Evolutionary conservation across 139 green algal genomes (phyloP), one percentile per base, ranked within the genome.

Genomic region (Pleodorina starrii): DNA sequence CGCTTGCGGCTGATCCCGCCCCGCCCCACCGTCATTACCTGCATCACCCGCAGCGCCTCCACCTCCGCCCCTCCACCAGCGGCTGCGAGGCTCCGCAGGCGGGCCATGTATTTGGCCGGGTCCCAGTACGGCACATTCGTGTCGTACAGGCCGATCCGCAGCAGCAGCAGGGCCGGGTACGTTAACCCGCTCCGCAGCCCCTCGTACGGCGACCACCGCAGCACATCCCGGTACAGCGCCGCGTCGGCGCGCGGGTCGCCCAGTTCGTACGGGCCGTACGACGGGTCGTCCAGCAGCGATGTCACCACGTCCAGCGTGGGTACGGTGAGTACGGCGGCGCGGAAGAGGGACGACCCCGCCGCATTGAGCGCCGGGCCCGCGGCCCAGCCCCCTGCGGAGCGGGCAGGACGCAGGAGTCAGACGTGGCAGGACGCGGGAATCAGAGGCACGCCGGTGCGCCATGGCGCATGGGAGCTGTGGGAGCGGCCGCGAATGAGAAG

Each of bases 121-220:
- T 89, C 84, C 84, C 84, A 89, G 84, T 83, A 89, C 48, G 68
- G 68, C 38, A 89, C 84, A 2, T 46, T 74, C 1, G 84, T 83
- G 69, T 89, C 84, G 51, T 74, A 89, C 36, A 89, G 69, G 6
- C 69, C 84, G 14, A 74, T 23, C 1, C 84, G 84, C 35, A 89
- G 36, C 35, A 86, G 40, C 79, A 89, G 38, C 84, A 82, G n/a
- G 0, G 44, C 36, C 27, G 84, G 84, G 23, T 60, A 74, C n/a
- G 46, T 36, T 46, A n/a, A 11, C 48, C 25, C 6, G n/a, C 27
- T 5, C 4, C 29, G 14, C 57, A 89, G 69, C 1, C 69, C 27
- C 9, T 83, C 69, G 50, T 89, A 89, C 35, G 84, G 84, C 12
- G 48, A 82, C 84, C 84, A 89, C 10, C 2, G 14, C 21, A 21